Conservation (phyloP, 2,329 filamentous ascomycete species). For the Colletotrichum salicis region DNA sequence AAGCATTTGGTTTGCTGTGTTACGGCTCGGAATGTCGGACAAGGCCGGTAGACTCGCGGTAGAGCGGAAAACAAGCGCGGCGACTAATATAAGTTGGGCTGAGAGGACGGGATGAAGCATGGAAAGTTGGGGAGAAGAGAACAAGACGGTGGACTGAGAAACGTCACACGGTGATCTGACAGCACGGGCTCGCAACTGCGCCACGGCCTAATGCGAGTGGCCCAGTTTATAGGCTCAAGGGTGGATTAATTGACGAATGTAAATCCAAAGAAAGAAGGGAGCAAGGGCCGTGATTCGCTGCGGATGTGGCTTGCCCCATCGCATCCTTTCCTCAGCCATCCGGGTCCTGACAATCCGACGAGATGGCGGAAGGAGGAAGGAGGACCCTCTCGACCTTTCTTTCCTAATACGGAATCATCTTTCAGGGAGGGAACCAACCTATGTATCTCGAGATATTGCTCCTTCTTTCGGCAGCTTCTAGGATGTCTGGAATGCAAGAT, state of each 20-base stretch:
- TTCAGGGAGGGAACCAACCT: neutral
- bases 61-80: neutral
- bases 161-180: neutral
- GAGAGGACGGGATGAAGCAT: neutral
- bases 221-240: constrained; percentile 14
- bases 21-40: constrained; percentile 4
- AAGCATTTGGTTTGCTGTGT: constrained; percentile 28
- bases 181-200: constrained; percentile 4
- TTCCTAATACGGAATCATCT: neutral
- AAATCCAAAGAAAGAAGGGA: neutral
- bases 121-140: neutral
- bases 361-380: neutral
- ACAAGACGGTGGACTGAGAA: neutral
- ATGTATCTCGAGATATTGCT: neutral
- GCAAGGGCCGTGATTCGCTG: neutral
- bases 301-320: constrained; percentile 21
- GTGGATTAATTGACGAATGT: constrained; percentile 1
- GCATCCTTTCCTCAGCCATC: constrained; percentile 17
- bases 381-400: too few relatives aligned
- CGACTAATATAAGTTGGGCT: neutral
- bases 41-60: neutral
- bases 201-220: neutral
- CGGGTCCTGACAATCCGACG: neutral
- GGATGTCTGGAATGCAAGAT: neutral
- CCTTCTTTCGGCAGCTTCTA: neutral